phyloP scores from a whole-genome alignment of 495 filamentous ascomycete species.

The Penicillium parvum region DNA sequence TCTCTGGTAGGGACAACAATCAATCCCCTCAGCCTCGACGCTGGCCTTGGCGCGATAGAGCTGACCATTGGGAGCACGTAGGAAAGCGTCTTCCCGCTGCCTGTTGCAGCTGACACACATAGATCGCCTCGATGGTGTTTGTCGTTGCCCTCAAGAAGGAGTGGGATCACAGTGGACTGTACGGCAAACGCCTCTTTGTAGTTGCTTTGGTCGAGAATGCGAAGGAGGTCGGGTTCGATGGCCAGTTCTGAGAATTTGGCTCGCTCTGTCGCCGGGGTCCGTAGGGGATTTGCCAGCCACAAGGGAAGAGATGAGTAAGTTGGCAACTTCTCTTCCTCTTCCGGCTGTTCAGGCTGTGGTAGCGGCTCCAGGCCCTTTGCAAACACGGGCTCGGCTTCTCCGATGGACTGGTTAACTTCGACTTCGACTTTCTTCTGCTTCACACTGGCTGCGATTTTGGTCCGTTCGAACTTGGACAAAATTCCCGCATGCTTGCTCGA shows the following conservation, averaged over 20 bases:
- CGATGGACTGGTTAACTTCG: conserved; percentile 14
- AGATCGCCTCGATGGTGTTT: conserved; percentile 65
- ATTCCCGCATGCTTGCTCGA: conserved; percentile 40
- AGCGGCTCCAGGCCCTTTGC: conserved; percentile 70
- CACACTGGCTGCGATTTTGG: conserved; percentile 27
- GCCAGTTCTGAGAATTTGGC: conserved; percentile 59
- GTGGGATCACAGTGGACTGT: conserved; percentile 73
- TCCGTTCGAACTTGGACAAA: conserved; percentile 44
- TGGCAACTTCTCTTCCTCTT: conserved; percentile 26
- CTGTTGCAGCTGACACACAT: conserved; percentile 83
- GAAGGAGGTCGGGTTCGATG: conserved; percentile 50
- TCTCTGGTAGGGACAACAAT: conserved; percentile 89
- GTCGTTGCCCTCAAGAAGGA: conserved; percentile 59
- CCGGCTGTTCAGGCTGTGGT: conserved; percentile 66
- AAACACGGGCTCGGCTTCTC: conserved; percentile 35
- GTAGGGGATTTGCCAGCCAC: conserved; percentile 74
- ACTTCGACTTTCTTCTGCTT: conserved; percentile 21
- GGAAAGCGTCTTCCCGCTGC: conserved; percentile 89
- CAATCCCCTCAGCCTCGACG: conserved; percentile 64
- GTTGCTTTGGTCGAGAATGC: conserved; percentile 58
- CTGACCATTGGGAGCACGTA: conserved; percentile 85
- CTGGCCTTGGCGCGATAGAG: conserved; percentile 54
- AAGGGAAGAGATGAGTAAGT: conserved; percentile 44
- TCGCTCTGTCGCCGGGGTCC: conserved; percentile 53
- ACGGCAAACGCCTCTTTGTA: conserved; percentile 79